These are phyloP conservation scores for Turnera subulata DNA, from an alignment of 345 rosid species.

Conservation along the genomic window DNA sequence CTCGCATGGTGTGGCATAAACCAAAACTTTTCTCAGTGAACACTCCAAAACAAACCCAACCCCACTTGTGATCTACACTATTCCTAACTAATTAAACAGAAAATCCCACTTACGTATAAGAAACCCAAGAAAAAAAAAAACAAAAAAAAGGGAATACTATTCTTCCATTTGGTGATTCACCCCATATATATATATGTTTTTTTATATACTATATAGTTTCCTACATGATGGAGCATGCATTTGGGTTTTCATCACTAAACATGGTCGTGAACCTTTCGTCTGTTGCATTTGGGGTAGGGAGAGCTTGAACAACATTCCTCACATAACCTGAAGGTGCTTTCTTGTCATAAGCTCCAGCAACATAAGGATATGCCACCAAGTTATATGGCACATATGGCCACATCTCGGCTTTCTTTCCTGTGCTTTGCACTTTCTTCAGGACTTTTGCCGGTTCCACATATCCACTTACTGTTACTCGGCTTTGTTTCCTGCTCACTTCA, in stretches of 20 bases:
- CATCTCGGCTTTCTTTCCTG: constrained; percentile 48
- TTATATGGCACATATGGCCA: constrained; percentile 53
- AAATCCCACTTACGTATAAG: too few relatives aligned
- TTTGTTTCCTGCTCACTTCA: constrained; percentile 46
- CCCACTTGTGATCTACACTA: too few relatives aligned
- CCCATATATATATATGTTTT: too few relatives aligned
- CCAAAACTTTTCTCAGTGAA: too few relatives aligned
- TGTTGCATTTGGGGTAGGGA: constrained; percentile 26
- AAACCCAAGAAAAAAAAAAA: too few relatives aligned
- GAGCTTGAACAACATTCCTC: constrained; percentile 39
- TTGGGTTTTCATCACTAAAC: constrained; percentile 54
- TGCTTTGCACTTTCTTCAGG: constrained; percentile 32
- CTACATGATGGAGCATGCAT: constrained; percentile 53
- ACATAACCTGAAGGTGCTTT: constrained; percentile 53
- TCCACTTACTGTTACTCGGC: constrained; percentile 41
- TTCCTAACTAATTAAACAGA: too few relatives aligned
- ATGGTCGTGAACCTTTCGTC: constrained; percentile 27
- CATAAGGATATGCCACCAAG: constrained; percentile 48
- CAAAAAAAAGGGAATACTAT: too few relatives aligned
- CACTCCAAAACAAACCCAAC: too few relatives aligned
- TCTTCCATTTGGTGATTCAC: not conserved
- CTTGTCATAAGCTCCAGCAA: constrained; percentile 46
- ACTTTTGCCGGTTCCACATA: constrained; percentile 49
- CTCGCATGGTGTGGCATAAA: too few relatives aligned
- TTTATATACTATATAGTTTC: not conserved